phyloP scores from a whole-genome alignment of 2,329 filamentous ascomycete species.

The Pyricularia pennisetigena region DNA sequence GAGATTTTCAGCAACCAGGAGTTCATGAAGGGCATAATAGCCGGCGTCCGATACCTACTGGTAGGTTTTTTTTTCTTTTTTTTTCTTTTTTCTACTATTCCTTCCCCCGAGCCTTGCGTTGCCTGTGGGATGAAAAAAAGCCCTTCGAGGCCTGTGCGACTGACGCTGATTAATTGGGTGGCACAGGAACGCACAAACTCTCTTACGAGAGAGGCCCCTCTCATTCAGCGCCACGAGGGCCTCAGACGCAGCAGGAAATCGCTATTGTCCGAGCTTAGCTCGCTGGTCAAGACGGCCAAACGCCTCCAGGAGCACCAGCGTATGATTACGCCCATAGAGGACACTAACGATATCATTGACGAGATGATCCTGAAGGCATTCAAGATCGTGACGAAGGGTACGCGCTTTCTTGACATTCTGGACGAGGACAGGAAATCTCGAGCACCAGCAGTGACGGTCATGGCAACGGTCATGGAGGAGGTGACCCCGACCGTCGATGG shows the following conservation, averaged over 20 bases:
- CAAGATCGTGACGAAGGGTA: conserved; percentile 83
- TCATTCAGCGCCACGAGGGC: conserved; percentile 65
- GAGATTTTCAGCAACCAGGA: conserved; percentile 83
- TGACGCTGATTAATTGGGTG: not conserved
- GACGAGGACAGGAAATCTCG: conserved; percentile 49
- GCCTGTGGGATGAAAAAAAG: not conserved
- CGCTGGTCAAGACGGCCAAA: conserved; percentile 82
- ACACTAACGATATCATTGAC: conserved; percentile 70
- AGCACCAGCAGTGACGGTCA: conserved; percentile 43
- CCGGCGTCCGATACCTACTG: conserved; percentile 80
- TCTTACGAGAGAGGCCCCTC: conserved; percentile 67
- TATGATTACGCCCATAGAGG: conserved; percentile 34
- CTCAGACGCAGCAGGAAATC: conserved; percentile 78
- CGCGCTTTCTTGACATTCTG: conserved; percentile 81
- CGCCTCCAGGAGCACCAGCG: conserved; percentile 66
- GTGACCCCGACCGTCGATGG: conserved; percentile 53
- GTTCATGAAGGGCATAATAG: conserved; percentile 88
- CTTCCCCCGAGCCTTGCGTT: conserved; percentile 12
- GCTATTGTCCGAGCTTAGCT: conserved; percentile 78
- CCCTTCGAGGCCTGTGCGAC: not conserved
- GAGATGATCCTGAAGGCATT: conserved; percentile 92
- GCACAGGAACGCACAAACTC: conserved; percentile 77
- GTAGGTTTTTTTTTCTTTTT: conserved; percentile 40
- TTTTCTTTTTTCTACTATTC: not conserved
- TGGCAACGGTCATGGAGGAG: conserved; percentile 52